Base-by-base conservation (phyloP, 1,139 yeast species). In the Protomyces arabidopsidicola region DNA sequence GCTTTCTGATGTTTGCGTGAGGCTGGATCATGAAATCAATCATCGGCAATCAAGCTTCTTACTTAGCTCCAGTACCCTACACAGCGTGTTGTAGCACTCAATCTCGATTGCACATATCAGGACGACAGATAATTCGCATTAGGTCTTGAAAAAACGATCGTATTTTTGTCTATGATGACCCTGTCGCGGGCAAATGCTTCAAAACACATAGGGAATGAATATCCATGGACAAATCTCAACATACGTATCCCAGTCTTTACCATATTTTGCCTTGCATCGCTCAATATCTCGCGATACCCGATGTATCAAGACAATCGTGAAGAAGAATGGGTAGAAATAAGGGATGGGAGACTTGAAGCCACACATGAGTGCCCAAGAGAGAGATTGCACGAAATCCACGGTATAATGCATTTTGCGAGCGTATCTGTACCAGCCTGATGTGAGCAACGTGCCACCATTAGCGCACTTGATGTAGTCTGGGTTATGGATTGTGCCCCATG, bases 361-460 rank as follows among this genome's bases (percentile, higher is more conserved):
- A 75, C 97, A 90, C 68, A 86, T 82, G 68, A 93, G 79, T 9
- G 95, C 97, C 98, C 98, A 93, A 58, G 95, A 82, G 70, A 89
- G 78, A 63, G 95, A 83, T 78, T 90, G 97, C 60, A 83, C 78
- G 81, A 86, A 90, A 75, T 93, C 98, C 45, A 96, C 97, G 55
- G 98, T 90, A 80, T 93, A 93, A 76, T 91, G 96, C 70, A 86
- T 84, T 78, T 93, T 93, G 78, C 98, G 86, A 12, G 97, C 98
- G 71, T 84, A 87, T 38, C 65, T 58, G 65, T 65, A 88, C 97
- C 98, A 93, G 48, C 98, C 98, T 72, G 90, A 97, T 60, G 93
- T 86, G 71, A 93, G 81, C 72, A 93, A 81, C 59, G 84, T 79
- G 12, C 95, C 86, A 16, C 98, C 98, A 71, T 86, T 86, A 71